phyloP scores from a whole-genome alignment of 1,284 basidiomycete genomes.

The Neonothopanus nambi region DNA sequence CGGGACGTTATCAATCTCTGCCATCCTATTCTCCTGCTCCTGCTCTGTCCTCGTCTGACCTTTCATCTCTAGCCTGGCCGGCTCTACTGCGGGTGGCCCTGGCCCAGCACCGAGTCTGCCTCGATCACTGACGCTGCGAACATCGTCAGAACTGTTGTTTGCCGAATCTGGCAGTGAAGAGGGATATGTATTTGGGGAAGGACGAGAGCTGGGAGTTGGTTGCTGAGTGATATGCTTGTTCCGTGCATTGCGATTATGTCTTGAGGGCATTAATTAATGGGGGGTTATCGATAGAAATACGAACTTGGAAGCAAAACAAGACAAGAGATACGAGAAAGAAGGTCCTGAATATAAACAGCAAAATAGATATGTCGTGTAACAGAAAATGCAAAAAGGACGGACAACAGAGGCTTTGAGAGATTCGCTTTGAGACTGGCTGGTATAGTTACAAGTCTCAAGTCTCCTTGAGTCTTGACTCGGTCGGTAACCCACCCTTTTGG shows the following conservation, averaged over 20 bases:
- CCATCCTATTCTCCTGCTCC: neutral
- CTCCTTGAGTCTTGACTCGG: too few relatives aligned
- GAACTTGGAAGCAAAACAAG: conserved; percentile 2
- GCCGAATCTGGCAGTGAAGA: conserved; percentile 11
- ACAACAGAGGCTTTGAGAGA: too few relatives aligned
- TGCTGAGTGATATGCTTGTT: conserved; percentile 16
- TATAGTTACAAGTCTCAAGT: too few relatives aligned
- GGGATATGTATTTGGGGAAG: conserved; percentile 12
- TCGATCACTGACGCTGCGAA: neutral
- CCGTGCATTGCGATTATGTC: conserved; percentile 14
- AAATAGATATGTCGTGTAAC: too few relatives aligned
- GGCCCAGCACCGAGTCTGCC: neutral
- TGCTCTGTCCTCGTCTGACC: neutral
- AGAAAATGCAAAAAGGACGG: too few relatives aligned
- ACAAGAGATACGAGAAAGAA: conserved; percentile 3
- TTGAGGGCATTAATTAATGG: conserved; percentile 16
- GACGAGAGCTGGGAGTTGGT: conserved; percentile 14
- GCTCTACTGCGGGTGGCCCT: neutral
- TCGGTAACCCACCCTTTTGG: too few relatives aligned
- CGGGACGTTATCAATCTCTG: too few relatives aligned
- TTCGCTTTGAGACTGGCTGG: too few relatives aligned
- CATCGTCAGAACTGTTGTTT: conserved; percentile 9
- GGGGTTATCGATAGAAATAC: neutral
- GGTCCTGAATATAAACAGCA: neutral
- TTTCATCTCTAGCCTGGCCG: neutral